phyloP scores from a whole-genome alignment of 2,329 filamentous ascomycete genomes.

The Leptoxyphium fumago region DNA sequence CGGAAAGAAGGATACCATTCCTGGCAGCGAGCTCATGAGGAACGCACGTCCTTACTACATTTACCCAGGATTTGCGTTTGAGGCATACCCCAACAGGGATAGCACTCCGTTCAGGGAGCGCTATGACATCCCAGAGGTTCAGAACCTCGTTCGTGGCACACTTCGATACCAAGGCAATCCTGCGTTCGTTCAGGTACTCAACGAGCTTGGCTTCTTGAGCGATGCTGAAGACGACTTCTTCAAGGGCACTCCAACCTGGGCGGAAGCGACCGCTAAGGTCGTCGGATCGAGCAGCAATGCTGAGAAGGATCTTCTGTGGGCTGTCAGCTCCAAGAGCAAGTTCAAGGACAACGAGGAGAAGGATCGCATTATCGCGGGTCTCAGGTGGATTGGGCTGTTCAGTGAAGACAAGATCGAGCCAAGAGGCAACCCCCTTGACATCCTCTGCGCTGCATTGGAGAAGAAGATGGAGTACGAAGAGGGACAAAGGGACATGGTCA shows the following conservation, averaged over 20 bases:
- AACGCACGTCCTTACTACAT: slow-evolving; percentile 81
- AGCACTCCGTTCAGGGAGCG: slow-evolving; percentile 75
- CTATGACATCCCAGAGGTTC: slow-evolving; percentile 80
- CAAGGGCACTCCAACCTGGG: slow-evolving; percentile 55
- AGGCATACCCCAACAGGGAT: slow-evolving; percentile 88
- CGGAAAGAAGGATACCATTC: slow-evolving; percentile 49
- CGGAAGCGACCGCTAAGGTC: slow-evolving; percentile 67
- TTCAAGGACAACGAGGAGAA: slow-evolving; percentile 57
- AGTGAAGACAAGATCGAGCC: slow-evolving; percentile 55
- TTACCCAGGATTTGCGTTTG: slow-evolving; percentile 77
- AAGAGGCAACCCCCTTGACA: slow-evolving; percentile 69
- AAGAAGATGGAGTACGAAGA: slow-evolving; percentile 80
- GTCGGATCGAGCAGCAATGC: slow-evolving; percentile 51
- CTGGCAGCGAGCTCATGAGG: slow-evolving; percentile 49
- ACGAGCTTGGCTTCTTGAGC: slow-evolving; percentile 77
- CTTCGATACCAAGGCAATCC: slow-evolving; percentile 83
- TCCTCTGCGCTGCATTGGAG: slow-evolving; percentile 78
- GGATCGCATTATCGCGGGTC: slow-evolving; percentile 52
- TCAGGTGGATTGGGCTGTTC: slow-evolving; percentile 59
- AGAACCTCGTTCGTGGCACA: slow-evolving; percentile 74
- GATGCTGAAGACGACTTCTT: slow-evolving; percentile 53
- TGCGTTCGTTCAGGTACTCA: slow-evolving; percentile 72
- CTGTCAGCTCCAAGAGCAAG: slow-evolving; percentile 59
- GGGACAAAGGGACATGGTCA: slow-evolving; percentile 70
- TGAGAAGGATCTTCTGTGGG: slow-evolving; percentile 49